A percentile compares a stretch with the other conserved stretches of the same genome.
These are phyloP conservation scores for Oenanthe javanica DNA, from an alignment of 140 eudicot genomes.

Conservation along the genomic window DNA sequence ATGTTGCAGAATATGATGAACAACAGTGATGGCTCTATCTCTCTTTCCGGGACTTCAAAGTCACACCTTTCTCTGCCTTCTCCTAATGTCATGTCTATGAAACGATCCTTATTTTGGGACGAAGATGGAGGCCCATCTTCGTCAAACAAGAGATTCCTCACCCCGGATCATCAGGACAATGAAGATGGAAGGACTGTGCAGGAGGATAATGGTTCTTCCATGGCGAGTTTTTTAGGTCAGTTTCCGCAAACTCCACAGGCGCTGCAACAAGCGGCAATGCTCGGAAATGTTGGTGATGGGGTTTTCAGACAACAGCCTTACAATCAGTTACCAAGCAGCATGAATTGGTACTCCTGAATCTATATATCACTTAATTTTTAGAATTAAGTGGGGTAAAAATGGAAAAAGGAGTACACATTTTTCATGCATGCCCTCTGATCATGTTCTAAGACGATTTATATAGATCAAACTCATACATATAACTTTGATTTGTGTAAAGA, in stretches of 20 bases:
- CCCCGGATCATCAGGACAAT: slow-evolving; percentile 23
- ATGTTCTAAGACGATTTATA: not conserved
- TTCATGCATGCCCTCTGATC: not conserved
- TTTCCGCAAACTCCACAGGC: slow-evolving; percentile 48
- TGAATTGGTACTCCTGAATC: slow-evolving; percentile 68
- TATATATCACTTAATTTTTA: not conserved
- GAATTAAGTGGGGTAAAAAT: not conserved
- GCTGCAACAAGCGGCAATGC: slow-evolving; percentile 57
- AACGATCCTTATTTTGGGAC: slow-evolving; percentile 47
- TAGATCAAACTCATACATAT: not conserved
- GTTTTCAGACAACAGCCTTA: slow-evolving; percentile 45
- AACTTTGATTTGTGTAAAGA: not conserved
- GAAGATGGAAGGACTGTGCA: slow-evolving; percentile 23
- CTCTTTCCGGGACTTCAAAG: slow-evolving; percentile 12
- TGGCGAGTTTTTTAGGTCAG: slow-evolving; percentile 55
- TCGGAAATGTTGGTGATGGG: slow-evolving; percentile 63
- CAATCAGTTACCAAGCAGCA: slow-evolving; percentile 45
- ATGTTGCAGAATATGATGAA: slow-evolving; percentile 35
- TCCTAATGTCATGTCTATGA: slow-evolving; percentile 20
- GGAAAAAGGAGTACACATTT: not conserved
- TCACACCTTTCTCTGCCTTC: slow-evolving; percentile 11
- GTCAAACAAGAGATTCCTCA: slow-evolving; percentile 43
- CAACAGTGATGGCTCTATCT: slow-evolving; percentile 13
- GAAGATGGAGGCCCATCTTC: slow-evolving; percentile 26
- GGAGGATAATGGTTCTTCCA: slow-evolving; percentile 36